These are phyloP conservation scores for Leccinum truebloodii DNA, from an alignment of 768 basidiomycete genomes.

Conservation along the genomic window DNA sequence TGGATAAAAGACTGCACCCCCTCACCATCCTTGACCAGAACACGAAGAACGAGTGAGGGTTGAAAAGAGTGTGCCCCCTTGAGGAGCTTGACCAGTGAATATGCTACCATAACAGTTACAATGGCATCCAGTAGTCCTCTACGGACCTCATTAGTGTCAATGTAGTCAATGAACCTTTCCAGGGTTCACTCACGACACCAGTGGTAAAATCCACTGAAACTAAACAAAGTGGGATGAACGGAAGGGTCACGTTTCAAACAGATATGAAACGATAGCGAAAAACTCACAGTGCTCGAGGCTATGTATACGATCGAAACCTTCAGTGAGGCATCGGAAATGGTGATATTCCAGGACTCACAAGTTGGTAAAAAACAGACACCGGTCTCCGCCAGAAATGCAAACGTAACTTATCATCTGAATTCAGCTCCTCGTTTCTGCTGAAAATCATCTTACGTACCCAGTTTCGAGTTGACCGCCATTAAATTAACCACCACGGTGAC, in stretches of 20 bases:
- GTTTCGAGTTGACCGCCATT: rapidly evolving
- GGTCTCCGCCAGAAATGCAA: background rate
- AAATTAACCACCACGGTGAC: background rate
- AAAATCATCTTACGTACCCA: background rate
- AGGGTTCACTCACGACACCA: background rate
- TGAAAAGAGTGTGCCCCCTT: background rate
- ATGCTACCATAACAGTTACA: background rate
- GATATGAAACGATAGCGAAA: background rate
- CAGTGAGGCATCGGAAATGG: background rate
- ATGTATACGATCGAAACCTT: background rate
- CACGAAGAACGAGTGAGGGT: slow-evolving; percentile 1
- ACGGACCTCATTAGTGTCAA: background rate
- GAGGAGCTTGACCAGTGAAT: slow-evolving; percentile 2
- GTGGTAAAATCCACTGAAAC: background rate
- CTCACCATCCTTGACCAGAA: slow-evolving; percentile 16
- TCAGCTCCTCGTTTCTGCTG: background rate
- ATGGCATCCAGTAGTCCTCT: slow-evolving; percentile 2
- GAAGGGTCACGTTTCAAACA: background rate
- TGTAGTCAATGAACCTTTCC: background rate
- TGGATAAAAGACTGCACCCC: background rate
- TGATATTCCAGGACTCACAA: background rate
- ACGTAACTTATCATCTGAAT: background rate
- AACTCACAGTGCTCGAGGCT: background rate
- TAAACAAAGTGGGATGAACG: no score
- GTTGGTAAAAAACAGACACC: background rate